Conservation (phyloP, 23 red algal species). For the Gracilariopsis chorda region DNA sequence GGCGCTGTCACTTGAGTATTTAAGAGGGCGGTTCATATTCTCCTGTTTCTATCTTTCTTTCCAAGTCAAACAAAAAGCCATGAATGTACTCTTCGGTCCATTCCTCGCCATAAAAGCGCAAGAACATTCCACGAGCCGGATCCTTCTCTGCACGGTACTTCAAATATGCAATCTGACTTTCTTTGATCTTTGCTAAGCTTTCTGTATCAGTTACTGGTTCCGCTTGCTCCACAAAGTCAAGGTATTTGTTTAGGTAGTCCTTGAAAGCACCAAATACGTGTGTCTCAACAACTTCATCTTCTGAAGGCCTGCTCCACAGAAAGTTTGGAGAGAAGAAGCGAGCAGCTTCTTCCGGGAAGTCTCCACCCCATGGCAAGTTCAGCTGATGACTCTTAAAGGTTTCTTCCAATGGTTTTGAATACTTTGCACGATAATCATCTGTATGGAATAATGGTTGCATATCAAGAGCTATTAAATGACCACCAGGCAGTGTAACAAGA, state of each 20-base stretch:
- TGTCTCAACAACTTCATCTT: constrained; percentile 71
- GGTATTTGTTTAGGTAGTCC: constrained; percentile 86
- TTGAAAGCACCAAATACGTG: constrained; percentile 92
- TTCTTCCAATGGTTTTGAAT: constrained; percentile 39
- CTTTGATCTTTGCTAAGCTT: constrained; percentile 53
- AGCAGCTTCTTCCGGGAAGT: constrained; percentile 90
- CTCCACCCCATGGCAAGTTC: constrained; percentile 86
- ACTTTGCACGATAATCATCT: constrained; percentile 69
- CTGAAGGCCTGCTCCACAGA: constrained; percentile 71
- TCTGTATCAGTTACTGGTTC: constrained; percentile 55
- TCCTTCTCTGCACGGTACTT: constrained; percentile 93
- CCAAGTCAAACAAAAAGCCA: constrained; percentile 84
- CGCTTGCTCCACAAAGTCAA: constrained; percentile 70
- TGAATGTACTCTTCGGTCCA: constrained; percentile 98
- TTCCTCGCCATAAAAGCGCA: constrained; percentile 90
- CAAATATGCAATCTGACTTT: constrained; percentile 87
- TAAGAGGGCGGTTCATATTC: constrained; percentile 49
- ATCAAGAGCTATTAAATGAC: constrained; percentile 94
- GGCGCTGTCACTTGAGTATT: too few relatives aligned
- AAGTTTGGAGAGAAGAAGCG: constrained; percentile 88
- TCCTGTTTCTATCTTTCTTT: constrained; percentile 59
- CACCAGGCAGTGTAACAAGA: constrained; percentile 92
- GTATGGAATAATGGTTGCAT: constrained; percentile 96
- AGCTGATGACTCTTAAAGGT: constrained; percentile 63
- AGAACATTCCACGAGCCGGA: constrained; percentile 92